Conservation (phyloP, 2,329 filamentous ascomycete genomes). For the Pseudogymnoascus sp. region DNA sequence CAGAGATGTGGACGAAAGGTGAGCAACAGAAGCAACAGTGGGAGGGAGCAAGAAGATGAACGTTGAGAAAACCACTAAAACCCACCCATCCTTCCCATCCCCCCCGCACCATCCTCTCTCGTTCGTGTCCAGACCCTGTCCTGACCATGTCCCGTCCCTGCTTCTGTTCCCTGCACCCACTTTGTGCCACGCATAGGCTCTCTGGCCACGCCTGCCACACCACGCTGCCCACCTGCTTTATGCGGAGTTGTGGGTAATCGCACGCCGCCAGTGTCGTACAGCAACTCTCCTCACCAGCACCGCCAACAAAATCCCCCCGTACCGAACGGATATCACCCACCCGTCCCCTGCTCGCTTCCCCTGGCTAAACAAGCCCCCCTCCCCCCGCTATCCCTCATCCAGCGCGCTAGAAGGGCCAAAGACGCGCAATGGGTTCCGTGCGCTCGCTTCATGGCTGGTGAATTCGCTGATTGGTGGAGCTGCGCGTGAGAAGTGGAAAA, state of each 20-base stretch:
- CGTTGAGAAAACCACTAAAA: constrained; percentile 5
- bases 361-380: not conserved
- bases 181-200: not conserved
- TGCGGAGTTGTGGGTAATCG: not conserved
- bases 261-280: not conserved
- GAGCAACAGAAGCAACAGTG: not conserved
- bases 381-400: not conserved
- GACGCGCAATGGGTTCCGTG: constrained; percentile 4
- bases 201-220: not conserved
- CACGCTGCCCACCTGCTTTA: not conserved
- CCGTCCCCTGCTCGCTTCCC: not conserved
- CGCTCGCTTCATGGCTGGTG: not conserved
- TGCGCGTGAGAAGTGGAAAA: not conserved
- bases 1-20: not conserved
- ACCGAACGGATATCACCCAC: not conserved
- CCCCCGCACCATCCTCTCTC: not conserved
- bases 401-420: constrained; percentile 1
- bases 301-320: not conserved
- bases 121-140: not conserved
- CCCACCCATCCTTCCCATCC: not conserved
- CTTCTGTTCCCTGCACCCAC: not conserved
- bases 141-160: not conserved
- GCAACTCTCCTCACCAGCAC: not conserved
- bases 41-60: not conserved
- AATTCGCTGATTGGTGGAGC: constrained; percentile 3